Evolutionary conservation across 2,329 filamentous ascomycete genomes (phyloP), one percentile per base, ranked within the genome.

Genomic region (Daldinia sp.): DNA sequence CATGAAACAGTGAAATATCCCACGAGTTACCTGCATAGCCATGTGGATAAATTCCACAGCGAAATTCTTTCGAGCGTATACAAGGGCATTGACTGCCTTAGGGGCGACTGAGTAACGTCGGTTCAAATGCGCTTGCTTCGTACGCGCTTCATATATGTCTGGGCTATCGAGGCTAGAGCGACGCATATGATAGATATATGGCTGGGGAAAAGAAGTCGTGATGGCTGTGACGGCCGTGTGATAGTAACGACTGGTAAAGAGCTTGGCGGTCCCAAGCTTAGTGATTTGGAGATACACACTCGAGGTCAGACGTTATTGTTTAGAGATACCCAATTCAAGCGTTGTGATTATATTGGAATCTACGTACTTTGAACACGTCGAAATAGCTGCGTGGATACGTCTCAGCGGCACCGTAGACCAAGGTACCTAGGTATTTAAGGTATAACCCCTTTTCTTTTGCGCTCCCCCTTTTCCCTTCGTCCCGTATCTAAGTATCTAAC

Each of bases 301-400:
- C n/a, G n/a, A n/a, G n/a, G n/a, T n/a, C n/a, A 19, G 25, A 48
- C 30, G 27, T 48, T 48, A 48, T 48, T 48, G 27, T 48, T 48
- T 48, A 30, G 27, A 48, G 45, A 48, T 48, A 48, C 45, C 45
- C 45, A 48, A 48, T 48, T 30, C 15, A 30, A 48, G 45, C 45
- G 27, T 30, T 32, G 25, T 30, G 2, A 11, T 32, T 17, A 48
- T 48, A 48, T 29, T 29, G 19, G 39, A n/a, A 23, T 43, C 39
- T 43, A 2, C 0, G 6, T 45, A 2, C 0, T n/a, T 45, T 27
- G 21, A 27, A 23, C 23, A 27, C n/a, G n/a, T 27, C 39, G 21
- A 27, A 11, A 15, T 27, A 43, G 1, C 8, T 11, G 10, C 23
- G 30, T 34, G 23, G 19, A 25, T 25, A 11, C 6, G 7, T 43